phyloP scores from a whole-genome alignment of 371 early-diverging fungal species.

The Mucor saturninus region DNA sequence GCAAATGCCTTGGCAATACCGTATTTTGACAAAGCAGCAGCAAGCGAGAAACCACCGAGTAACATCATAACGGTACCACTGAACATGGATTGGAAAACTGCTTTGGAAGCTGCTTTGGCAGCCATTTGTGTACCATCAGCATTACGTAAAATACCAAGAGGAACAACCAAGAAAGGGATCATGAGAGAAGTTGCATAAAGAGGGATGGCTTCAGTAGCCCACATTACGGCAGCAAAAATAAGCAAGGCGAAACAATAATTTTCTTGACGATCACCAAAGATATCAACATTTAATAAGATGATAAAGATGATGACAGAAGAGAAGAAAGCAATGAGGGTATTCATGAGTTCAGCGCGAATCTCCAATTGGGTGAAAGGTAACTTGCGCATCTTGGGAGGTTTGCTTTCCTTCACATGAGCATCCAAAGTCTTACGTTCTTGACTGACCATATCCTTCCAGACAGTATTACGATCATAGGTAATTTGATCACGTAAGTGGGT shows the following conservation, averaged over 20 bases:
- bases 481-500: slow-evolving; percentile 72
- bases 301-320: slow-evolving; percentile 60
- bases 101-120: slow-evolving; percentile 79
- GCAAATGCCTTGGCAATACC: slow-evolving; percentile 80
- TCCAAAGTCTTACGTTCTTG: slow-evolving; percentile 67
- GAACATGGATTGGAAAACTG: slow-evolving; percentile 92
- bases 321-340: slow-evolving; percentile 34
- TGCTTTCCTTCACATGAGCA: slow-evolving; percentile 57
- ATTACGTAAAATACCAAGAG: slow-evolving; percentile 71
- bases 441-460: slow-evolving; percentile 84
- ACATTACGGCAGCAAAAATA: slow-evolving; percentile 65
- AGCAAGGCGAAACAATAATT: slow-evolving; percentile 69
- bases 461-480: slow-evolving; percentile 79
- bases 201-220: slow-evolving; percentile 80
- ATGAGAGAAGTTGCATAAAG: slow-evolving; percentile 81
- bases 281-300: slow-evolving; percentile 53
- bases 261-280: slow-evolving; percentile 66
- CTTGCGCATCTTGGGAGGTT: slow-evolving; percentile 34
- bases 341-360: slow-evolving; percentile 35
- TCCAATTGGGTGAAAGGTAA: slow-evolving; percentile 45
- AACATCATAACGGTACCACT: slow-evolving; percentile 94
- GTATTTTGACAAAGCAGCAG: slow-evolving; percentile 63
- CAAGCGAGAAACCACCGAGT: slow-evolving; percentile 94
- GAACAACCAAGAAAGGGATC: slow-evolving; percentile 78
- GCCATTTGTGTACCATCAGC: slow-evolving; percentile 50